Evolutionary conservation across 768 basidiomycete species (phyloP).

Genomic region (Termitomyces sp.): DNA sequence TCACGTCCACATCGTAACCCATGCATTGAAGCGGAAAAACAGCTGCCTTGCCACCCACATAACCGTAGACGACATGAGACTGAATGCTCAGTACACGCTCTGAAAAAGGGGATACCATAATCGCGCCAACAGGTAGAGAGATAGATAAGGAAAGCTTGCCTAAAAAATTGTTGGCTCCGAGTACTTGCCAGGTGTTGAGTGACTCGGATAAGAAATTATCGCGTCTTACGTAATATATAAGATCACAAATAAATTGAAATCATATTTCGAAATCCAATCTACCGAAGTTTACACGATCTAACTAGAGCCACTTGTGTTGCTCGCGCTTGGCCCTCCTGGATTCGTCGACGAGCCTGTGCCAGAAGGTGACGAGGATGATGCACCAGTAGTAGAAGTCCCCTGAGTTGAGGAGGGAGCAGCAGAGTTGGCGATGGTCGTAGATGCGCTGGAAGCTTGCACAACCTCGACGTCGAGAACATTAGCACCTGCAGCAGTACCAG

Average conservation of each 20-base stretch:
- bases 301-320: conserved; percentile 28
- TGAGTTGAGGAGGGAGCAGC: conserved; percentile 11
- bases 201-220: background rate
- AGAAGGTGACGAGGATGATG: background rate
- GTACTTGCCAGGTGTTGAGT: background rate
- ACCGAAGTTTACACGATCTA: conserved; percentile 3
- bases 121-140: background rate
- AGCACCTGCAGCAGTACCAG: conserved; percentile 5
- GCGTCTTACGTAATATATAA: conserved; percentile 8
- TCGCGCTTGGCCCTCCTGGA: conserved; percentile 13
- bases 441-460: conserved; percentile 2
- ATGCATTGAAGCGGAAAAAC: conserved; percentile 79
- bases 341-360: background rate
- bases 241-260: conserved; percentile 1
- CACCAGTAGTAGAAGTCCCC: background rate
- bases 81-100: conserved; percentile 85
- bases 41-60: conserved; percentile 85
- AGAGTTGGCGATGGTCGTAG: conserved; percentile 24
- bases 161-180: conserved; percentile 8
- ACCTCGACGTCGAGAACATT: conserved; percentile 17
- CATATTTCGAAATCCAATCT: background rate
- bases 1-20: conserved; percentile 94
- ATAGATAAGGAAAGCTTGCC: conserved; percentile 6
- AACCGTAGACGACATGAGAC: conserved; percentile 91
- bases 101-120: conserved; percentile 9